These are phyloP conservation scores for Polygonum aviculare DNA, from an alignment of 148 eudicot genomes.

Conservation along the genomic window DNA sequence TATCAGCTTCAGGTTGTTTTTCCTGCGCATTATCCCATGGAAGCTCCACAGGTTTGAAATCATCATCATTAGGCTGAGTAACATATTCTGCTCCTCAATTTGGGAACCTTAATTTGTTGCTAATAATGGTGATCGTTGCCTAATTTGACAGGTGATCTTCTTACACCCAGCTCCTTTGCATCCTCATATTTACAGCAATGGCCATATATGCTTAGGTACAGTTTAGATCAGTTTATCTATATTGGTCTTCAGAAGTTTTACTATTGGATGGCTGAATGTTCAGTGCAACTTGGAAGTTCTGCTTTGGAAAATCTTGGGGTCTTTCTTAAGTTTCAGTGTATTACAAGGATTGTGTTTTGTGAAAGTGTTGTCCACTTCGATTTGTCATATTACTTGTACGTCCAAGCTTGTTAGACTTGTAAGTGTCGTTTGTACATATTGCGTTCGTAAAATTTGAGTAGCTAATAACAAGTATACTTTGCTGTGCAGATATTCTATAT, in stretches of 20 bases:
- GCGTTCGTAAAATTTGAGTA: not conserved
- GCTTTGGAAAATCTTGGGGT: no score
- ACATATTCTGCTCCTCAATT: no score
- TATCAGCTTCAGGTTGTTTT: conserved; percentile 57
- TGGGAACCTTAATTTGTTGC: no score
- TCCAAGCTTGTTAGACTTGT: not conserved
- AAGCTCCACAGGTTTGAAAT: conserved; percentile 47
- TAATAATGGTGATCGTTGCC: not conserved
- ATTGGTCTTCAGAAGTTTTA: no score
- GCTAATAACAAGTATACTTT: not conserved
- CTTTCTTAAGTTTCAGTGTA: not conserved
- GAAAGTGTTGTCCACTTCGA: not conserved
- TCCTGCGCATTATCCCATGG: conserved; percentile 65
- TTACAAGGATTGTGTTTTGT: not conserved
- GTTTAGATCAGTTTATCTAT: no score
- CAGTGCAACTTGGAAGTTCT: no score
- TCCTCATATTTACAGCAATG: conserved; percentile 53
- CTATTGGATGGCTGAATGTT: no score
- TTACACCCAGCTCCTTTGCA: conserved; percentile 41
- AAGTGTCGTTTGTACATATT: not conserved
- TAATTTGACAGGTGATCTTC: conserved; percentile 42
- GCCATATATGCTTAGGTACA: conserved; percentile 55
- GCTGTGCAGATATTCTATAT: conserved; percentile 50
- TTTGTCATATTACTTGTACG: not conserved
- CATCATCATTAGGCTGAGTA: no score